Conservation (phyloP, 208 protist genomes). For the Balamuthia mandrillaris region DNA sequence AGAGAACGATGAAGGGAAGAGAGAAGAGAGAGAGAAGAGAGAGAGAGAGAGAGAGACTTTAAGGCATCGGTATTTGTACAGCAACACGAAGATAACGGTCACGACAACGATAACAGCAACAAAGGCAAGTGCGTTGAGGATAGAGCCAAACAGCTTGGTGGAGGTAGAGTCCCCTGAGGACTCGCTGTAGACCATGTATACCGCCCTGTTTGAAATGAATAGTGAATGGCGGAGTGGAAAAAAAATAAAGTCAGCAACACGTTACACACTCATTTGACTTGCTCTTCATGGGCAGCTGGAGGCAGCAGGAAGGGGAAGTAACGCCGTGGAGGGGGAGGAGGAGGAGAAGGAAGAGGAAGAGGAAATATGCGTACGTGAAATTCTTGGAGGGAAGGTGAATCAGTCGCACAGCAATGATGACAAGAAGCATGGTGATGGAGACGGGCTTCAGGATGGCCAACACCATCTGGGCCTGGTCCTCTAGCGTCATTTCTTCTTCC, state of each 20-base stretch:
- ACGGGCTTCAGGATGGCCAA: constrained; percentile 38
- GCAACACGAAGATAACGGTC: constrained; percentile 65
- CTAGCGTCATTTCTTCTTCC: neutral
- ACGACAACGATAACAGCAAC: constrained; percentile 62
- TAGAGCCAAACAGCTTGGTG: constrained; percentile 43
- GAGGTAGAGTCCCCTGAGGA: neutral
- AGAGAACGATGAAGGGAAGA: no score
- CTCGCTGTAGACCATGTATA: constrained; percentile 49
- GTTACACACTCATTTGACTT: no score
- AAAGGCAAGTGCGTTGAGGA: constrained; percentile 67
- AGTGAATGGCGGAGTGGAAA: neutral
- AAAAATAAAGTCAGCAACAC: neutral
- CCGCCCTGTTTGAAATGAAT: neutral
- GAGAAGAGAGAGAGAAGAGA: neutral
- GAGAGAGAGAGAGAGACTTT: constrained; percentile 31
- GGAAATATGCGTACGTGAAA: neutral
- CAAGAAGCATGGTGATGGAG: constrained; percentile 30
- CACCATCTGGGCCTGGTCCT: constrained; percentile 21
- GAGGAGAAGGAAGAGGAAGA: neutral
- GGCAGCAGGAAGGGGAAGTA: neutral
- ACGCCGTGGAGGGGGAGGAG: neutral
- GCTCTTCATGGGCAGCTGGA: no score
- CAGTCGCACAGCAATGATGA: neutral
- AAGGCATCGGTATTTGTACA: constrained; percentile 71
- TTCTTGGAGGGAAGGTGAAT: constrained; percentile 5